Conservation (phyloP, 441 rosid genomes). For the Pelargonium fulgidum region DNA sequence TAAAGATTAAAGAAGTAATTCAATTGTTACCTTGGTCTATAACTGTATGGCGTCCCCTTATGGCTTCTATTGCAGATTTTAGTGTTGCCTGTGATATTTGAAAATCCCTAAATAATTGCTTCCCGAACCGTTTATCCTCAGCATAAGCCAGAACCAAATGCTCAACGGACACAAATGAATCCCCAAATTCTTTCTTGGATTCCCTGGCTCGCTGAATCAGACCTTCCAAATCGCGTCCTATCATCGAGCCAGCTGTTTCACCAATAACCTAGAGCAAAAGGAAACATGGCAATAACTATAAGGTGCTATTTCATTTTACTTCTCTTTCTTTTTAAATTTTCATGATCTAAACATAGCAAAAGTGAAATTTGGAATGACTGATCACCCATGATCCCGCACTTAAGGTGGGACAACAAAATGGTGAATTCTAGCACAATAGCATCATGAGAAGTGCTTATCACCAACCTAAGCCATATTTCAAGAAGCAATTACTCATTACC, state of each 20-base stretch:
- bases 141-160: conserved; percentile 85
- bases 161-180: conserved; percentile 91
- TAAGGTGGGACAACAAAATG: not conserved
- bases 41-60: conserved; percentile 94
- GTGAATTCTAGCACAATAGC: not conserved
- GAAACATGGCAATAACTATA: not conserved
- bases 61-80: conserved; percentile 79
- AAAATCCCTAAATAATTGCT: conserved; percentile 78
- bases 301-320: not conserved
- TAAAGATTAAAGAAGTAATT: no score
- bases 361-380: not conserved
- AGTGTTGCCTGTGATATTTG: conserved; percentile 56
- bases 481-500: not conserved
- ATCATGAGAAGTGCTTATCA: not conserved
- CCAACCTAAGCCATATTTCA: not conserved
- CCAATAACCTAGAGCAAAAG: conserved; percentile 56
- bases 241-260: conserved; percentile 84
- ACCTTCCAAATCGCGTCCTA: conserved; percentile 93
- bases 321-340: not conserved
- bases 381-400: not conserved
- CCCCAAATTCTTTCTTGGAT: conserved; percentile 79
- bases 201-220: conserved; percentile 76
- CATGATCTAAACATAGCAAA: conserved; percentile 1
- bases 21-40: conserved; percentile 72
- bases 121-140: conserved; percentile 85